Evolutionary conservation across 2,329 filamentous ascomycete genomes (phyloP), one percentile per base, ranked within the genome.

Genomic region (Cordyceps sp.): DNA sequence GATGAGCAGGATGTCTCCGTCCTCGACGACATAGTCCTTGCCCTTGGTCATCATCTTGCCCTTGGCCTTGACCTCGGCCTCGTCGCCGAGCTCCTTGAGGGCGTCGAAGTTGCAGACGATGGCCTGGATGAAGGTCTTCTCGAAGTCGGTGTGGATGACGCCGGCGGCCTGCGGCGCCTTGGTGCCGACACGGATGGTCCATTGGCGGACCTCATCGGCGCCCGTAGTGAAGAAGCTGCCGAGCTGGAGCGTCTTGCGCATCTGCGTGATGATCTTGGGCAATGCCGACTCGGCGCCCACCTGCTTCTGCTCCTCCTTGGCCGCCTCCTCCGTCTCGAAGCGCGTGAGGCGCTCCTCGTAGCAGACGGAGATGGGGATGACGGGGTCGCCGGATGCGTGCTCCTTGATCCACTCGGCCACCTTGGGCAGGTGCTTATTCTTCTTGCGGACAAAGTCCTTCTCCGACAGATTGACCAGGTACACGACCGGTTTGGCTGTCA

Each of bases 11-110:
- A 78, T 75, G 42, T 77, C 83, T 31, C 82, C 83, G 50, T 92
- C 83, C 53, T 86, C 75, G 10, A 90, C 74, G 6, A 88, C 71
- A 55, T 98, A 96, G 32, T 96, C 88, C 66, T 96, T 96, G 52
- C 90, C 90, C 69, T 98, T 98, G 36, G 88, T 96, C 78, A 93
- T 82, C 43, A 98, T 58, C 67, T 98, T 98, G 48, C 90, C 90
- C 58, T 88, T 88, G 18, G 88, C 73, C 67, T 86, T 93, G 43
- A 94, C 81, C 43, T 80, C 73, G 17, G 74, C 65, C 64, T 98
- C 90, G 42, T 93, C 84, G 32, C 88, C 88, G 30, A 81, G 64
- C 59, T 96, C 90, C 61, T 78, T 84, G 33, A 98, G 63, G 3
- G 69, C 61, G 18, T 54, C 65, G 60, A 74, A 98, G 64, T 93